Base-by-base conservation (phyloP, 208 protist genomes). In the Wallacemonas sp. region DNA sequence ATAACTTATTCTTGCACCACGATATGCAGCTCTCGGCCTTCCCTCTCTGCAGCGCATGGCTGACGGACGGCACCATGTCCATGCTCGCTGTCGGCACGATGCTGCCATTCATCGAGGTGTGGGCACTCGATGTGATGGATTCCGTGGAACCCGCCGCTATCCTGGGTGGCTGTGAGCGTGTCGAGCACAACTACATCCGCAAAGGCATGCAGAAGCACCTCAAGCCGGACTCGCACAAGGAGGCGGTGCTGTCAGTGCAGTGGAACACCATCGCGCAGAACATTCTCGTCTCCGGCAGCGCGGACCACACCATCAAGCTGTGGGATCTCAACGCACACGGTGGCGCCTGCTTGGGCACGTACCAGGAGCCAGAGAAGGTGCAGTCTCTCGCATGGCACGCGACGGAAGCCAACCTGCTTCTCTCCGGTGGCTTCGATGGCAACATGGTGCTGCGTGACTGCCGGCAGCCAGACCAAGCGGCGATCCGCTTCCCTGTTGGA, bases 121-220 rank as follows among this genome's bases (percentile, higher is more conserved):
- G 98, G 97, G 88, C 98, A 53, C 79, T 99, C 15, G 98, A 99
- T 76, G 83, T 99, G 15, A 91, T 99, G 30, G 97, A 99, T 71
- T 82, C 93, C 17, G 79, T 98, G 21, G 82, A 95, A 65, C 97
- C 98, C n/a, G 80, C 86, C 3, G 62, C 77, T n/a, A 72, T 91
- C 3, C 84, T 99, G 12, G 97, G 97, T 38, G 85, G 89, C 26
- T 93, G 84, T 64, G 80, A 77, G 56, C 64, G 74, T 27, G 55
- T 62, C 62, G 71, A 79, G 62, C 24, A 85, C 69, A 97, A 96
- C 80, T 96, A 96, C 65, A 75, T 79, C 54, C 84, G 76, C 47
- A 82, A 79, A 38, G 84, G 70, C 28, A 80, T 94, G 49, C 69
- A 62, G 70, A 63, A 70, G 14, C 64, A 88, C 56, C 45, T 90